Evolutionary conservation across 768 basidiomycete species (phyloP), one percentile per base, ranked within the genome.

Genomic region (Boletus subcaerulescens): DNA sequence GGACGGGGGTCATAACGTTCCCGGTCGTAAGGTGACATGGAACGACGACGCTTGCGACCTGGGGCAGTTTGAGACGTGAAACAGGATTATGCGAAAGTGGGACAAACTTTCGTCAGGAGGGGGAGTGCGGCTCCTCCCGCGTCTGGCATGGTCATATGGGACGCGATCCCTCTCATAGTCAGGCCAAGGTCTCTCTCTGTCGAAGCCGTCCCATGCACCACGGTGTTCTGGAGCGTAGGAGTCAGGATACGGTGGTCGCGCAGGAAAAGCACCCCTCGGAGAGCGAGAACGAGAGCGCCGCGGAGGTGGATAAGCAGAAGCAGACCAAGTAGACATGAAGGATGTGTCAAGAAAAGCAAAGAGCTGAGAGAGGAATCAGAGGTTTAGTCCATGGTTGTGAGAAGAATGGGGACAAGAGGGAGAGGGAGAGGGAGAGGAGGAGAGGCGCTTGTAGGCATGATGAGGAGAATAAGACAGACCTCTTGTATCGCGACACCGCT

Each of bases 251-350:
- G 83, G 73, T 11, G 79, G 76, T 64, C 85, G 77, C 41, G 80
- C 67, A 49, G 81, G 75, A 61, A 82, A 84, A 12, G 77, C 65
- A 52, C 79, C 77, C 36, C 80, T 73, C 48, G 75, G 90, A 59
- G 90, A 91, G 56, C 89, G 87, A 64, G 91, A 93, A 66, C 88
- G 89, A 67, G 91, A 92, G 67, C 84, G 87, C 60, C 86, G 87
- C 59, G 84, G 77, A 53, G 85, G 82, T 70, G 87, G 87, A 74
- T 86, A 87, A 69, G 83, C 79, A 72, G 77, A 63, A 59, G 80
- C 75, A 77, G 84, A 79, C 87, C 87, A 91, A 76, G 80, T 77
- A 56, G 88, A 83, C 89, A 89, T 90, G 76, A 81, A 80, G 76
- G 56, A 47, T 64, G 45, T 62, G 61, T 64, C 65, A 64, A 62